Conservation (phyloP, 768 basidiomycete genomes). For the Russula foetens region DNA sequence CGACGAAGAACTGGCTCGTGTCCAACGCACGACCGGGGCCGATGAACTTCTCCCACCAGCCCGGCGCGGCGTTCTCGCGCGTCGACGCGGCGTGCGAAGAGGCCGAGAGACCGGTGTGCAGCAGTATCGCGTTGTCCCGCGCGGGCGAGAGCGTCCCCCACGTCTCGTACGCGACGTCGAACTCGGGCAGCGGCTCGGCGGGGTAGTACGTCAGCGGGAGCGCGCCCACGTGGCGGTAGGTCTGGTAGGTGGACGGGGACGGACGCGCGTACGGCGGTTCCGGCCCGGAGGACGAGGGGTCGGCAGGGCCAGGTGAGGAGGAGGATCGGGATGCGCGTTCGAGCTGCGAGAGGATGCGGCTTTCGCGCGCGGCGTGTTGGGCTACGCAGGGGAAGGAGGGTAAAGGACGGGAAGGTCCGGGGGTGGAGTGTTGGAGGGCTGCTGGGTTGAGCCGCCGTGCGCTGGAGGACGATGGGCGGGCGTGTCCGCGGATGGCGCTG, state of each 20-base stretch:
- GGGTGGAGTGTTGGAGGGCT: neutral
- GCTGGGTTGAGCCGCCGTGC: neutral
- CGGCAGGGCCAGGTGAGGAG: no score
- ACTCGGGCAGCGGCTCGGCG: constrained; percentile 47
- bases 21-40: constrained; percentile 92
- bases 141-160: constrained; percentile 84
- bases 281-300: constrained; percentile 48
- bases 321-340: constrained; percentile 1
- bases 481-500: neutral
- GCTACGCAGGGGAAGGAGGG: constrained; percentile 69
- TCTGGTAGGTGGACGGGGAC: constrained; percentile 61
- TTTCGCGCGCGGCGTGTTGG: constrained; percentile 66
- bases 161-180: constrained; percentile 94
- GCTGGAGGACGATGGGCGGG: neutral
- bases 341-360: constrained; percentile 34
- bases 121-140: constrained; percentile 83
- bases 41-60: constrained; percentile 99
- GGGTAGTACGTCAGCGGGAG: constrained; percentile 57
- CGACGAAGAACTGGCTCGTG: constrained; percentile 84
- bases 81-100: constrained; percentile 93
- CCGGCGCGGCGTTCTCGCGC: constrained; percentile 61
- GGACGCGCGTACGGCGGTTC: constrained; percentile 81
- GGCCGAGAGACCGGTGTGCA: constrained; percentile 94
- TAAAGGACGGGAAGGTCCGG: neutral
- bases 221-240: constrained; percentile 46